phyloP scores from a whole-genome alignment of 345 rosid genomes.

The Eucalyptus tenuipes region DNA sequence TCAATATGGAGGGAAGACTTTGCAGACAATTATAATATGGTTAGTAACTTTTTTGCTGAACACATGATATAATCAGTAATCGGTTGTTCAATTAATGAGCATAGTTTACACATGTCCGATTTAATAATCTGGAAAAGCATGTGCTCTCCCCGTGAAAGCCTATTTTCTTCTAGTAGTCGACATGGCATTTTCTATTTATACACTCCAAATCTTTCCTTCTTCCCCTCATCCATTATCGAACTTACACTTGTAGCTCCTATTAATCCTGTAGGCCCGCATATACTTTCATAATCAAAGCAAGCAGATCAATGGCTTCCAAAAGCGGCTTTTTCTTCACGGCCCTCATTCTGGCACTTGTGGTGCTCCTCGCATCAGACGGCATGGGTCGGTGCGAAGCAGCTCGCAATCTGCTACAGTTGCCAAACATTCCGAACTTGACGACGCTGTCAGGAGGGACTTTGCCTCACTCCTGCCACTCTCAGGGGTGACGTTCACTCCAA shows the following conservation, averaged over 20 bases:
- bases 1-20: too few relatives aligned
- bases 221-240: neutral
- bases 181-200: neutral
- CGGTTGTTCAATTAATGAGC: neutral
- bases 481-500: neutral
- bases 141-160: neutral
- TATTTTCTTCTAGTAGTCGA: neutral
- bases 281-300: neutral
- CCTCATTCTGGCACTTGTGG: neutral
- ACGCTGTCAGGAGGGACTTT: neutral
- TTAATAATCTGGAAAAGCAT: neutral
- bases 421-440: neutral
- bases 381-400: neutral
- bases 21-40: neutral
- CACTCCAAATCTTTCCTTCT: neutral
- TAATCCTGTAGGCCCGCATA: neutral
- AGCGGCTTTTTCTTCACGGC: neutral
- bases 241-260: neutral
- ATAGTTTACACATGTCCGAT: neutral
- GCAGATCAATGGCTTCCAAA: neutral
- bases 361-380: neutral
- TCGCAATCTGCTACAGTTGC: neutral
- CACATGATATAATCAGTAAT: neutral
- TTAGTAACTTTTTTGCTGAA: neutral
- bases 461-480: neutral